Base-by-base conservation (phyloP, 768 basidiomycete species). In the Leccinum uliginosum region DNA sequence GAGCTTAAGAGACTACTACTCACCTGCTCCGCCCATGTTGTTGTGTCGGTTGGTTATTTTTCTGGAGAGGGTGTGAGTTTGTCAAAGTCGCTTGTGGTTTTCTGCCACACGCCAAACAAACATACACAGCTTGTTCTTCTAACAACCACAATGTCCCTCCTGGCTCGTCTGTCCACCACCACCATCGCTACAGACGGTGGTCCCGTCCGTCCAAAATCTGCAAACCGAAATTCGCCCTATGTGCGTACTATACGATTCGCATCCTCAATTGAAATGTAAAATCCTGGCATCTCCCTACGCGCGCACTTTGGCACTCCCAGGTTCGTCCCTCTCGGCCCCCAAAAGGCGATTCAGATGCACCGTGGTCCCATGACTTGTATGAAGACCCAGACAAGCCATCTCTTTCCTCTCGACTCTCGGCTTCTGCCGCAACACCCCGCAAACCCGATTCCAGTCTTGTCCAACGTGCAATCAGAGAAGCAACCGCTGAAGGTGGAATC, bases 321-420 rank as follows among this genome's bases (percentile, higher is more conserved):
- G 65, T 50, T 52, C 72, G 72, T 30, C 76, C 83, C 70, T 76
- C 74, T 59, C 83, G 84, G 50, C 70, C 78, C 38, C 78, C 84
- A 30, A 87, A 85, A 67, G 85, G 85, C 67, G 81, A 89, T 65
- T 66, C 82, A 40, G 83, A 90, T 60, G 75, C 78, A 19, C 76
- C 75, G 40, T 90, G 88, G 88, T 78, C 85, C 40, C 88, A 90
- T 64, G 88, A 90, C 69, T 71, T 89, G 53, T 90, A 73, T 62
- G 83, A 86, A 56, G 71, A 76, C 8, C 79, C 81, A 62, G 81
- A 83, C 67, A 83, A 82, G 14, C 72, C 72, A 1, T 71, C 74
- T 2, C 81, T 89, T 55, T 80, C 80, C 27, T 76, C 84, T 21
- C 83, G 88, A 30, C 69, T 89, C 50, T 77, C 64, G 47, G 72